phyloP scores from a whole-genome alignment of 2,329 filamentous ascomycete species.

The Hortaea sp. region DNA sequence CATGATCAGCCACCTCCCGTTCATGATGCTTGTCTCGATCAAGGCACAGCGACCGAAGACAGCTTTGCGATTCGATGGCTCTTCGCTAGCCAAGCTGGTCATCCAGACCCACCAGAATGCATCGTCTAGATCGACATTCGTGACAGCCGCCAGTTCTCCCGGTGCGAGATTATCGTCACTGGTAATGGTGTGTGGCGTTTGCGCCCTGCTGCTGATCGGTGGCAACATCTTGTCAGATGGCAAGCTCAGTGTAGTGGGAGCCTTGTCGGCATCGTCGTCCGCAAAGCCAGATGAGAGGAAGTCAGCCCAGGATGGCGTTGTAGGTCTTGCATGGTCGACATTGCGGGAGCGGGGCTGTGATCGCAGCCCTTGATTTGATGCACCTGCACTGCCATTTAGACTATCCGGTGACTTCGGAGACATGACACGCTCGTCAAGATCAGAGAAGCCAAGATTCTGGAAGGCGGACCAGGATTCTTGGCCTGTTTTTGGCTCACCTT shows the following conservation, averaged over 20 bases:
- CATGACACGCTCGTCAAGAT: slow-evolving; percentile 40
- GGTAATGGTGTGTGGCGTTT: slow-evolving; percentile 40
- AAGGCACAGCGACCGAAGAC: slow-evolving; percentile 91
- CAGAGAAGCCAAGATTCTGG: slow-evolving; percentile 85
- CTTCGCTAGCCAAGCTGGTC: slow-evolving; percentile 84
- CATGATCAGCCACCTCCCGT: slow-evolving; percentile 83
- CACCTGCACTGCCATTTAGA: slow-evolving; percentile 12
- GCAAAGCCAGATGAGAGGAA: slow-evolving; percentile 90
- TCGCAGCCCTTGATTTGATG: slow-evolving; percentile 43
- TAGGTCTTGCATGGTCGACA: slow-evolving; percentile 65
- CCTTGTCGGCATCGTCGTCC: slow-evolving; percentile 53
- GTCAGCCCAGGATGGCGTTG: slow-evolving; percentile 95
- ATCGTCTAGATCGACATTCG: slow-evolving; percentile 75
- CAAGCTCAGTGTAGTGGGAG: slow-evolving; percentile 53
- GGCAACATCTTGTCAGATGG: slow-evolving; percentile 87
- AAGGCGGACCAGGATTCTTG: slow-evolving; percentile 96
- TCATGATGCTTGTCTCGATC: slow-evolving; percentile 73
- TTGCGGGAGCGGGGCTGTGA: slow-evolving; percentile 57
- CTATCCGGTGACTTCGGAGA: slow-evolving; percentile 10
- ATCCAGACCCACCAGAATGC: slow-evolving; percentile 99
- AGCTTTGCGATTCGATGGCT: slow-evolving; percentile 74
- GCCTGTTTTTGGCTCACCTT: slow-evolving; percentile 29
- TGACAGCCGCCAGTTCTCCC: slow-evolving; percentile 89
- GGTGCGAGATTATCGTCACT: slow-evolving; percentile 69
- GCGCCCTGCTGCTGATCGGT: slow-evolving; percentile 67